These are phyloP conservation scores for Metarhizium rileyi DNA, from an alignment of 2,329 filamentous ascomycete species.

Conservation along the genomic window DNA sequence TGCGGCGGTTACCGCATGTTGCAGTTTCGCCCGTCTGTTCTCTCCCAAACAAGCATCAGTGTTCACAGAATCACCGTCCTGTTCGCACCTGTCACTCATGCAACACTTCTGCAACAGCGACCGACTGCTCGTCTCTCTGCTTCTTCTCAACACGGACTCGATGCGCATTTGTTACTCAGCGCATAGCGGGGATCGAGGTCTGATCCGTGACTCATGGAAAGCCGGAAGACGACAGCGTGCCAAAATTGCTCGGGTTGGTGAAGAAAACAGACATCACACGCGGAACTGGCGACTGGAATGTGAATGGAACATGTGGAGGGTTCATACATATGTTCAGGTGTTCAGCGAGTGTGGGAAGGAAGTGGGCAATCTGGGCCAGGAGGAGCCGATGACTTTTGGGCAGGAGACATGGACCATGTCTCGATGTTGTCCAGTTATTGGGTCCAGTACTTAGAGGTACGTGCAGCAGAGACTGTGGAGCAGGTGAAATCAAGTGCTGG, in stretches of 20 bases:
- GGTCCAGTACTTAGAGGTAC: no score
- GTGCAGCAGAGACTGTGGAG: no score
- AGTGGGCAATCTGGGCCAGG: slow-evolving; percentile 3
- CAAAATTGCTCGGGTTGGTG: slow-evolving; percentile 1
- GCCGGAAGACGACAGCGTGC: neutral
- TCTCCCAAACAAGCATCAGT: neutral
- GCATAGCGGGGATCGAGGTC: slow-evolving; percentile 4
- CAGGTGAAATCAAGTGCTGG: no score
- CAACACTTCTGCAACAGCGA: slow-evolving; percentile 1
- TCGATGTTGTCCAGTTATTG: slow-evolving; percentile 8
- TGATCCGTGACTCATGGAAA: slow-evolving; percentile 1
- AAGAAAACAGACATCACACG: neutral
- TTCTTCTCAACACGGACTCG: slow-evolving; percentile 3
- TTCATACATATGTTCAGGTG: neutral
- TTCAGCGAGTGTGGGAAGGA: slow-evolving; percentile 6
- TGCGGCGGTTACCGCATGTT: slow-evolving; percentile 8
- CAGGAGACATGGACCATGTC: neutral
- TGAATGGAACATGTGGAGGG: slow-evolving; percentile 6
- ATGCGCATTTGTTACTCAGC: slow-evolving; percentile 2
- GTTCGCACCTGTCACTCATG: neutral
- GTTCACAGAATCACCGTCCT: neutral
- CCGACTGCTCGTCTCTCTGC: slow-evolving; percentile 2
- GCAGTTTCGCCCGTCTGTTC: slow-evolving; percentile 1
- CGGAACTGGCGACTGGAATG: slow-evolving; percentile 4
- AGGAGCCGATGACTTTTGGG: slow-evolving; percentile 3